Conservation (phyloP, 768 basidiomycete species). For the Leccinum sublutescens region DNA sequence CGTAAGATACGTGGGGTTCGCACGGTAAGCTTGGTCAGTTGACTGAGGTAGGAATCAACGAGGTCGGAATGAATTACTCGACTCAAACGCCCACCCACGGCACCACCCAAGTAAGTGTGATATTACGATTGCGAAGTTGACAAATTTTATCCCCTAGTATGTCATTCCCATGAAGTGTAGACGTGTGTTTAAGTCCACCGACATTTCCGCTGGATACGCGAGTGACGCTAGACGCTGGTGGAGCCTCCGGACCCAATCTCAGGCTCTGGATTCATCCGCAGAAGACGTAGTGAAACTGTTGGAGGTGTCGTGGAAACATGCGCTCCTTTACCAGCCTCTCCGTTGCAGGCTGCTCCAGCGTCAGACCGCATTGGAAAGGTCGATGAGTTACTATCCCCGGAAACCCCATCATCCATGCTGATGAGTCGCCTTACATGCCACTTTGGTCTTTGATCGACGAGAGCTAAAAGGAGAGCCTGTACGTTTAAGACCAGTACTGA, state of each 20-base stretch:
- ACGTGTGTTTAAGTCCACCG: neutral
- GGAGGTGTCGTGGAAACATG: neutral
- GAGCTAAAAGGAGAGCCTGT: neutral
- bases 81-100: neutral
- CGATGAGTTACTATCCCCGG: neutral
- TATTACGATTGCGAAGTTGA: neutral
- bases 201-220: neutral
- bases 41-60: neutral
- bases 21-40: neutral
- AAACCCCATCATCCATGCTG: neutral
- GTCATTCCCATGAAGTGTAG: neutral
- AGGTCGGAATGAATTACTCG: neutral
- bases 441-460: neutral
- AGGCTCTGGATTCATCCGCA: neutral
- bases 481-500: no score
- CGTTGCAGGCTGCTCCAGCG: no score
- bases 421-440: neutral
- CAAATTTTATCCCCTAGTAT: neutral
- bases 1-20: neutral
- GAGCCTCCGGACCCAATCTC: neutral
- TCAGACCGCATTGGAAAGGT: neutral
- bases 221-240: neutral
- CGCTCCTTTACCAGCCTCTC: neutral
- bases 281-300: neutral
- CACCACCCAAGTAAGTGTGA: neutral